Base-by-base conservation (phyloP, 2,329 filamentous ascomycete species). In the Sodiomyces alkalinus region DNA sequence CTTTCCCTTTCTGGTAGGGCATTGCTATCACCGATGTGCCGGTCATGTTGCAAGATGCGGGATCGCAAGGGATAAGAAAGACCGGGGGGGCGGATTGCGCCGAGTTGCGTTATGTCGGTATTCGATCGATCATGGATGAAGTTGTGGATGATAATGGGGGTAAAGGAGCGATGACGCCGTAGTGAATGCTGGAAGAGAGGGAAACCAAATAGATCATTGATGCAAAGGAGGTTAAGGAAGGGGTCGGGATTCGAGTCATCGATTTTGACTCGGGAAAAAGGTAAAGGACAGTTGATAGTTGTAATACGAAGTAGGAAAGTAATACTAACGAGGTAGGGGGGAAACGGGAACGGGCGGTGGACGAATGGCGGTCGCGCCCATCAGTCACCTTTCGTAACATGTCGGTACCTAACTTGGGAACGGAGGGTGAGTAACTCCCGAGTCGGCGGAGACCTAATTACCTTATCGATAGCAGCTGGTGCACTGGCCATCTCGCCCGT, bases 1-100 rank as follows among this genome's bases (percentile, higher is more conserved):
- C 85, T 57, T 81, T 83, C 41, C 82, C 77, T 52, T 80, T 72
- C 55, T 93, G 86, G 45, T 82, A 74, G 22, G 71, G 66, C 33
- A 75, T 68, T 46, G 74, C 67, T 51, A 76, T 80, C 33, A 54
- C 49, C 41, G 56, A 43, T 55, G 63, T 70, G 31, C 46, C 55
- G 23, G 68, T 55, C 70, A 74, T 76, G 35, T 30, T 55, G 40
- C 22, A 17, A 30, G 33, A 16, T 24, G 24, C 10, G 12, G 10
- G 19, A 12, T 22, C 42, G 29, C 13, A 26, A 24, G 19, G 20
- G n/a, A n/a, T n/a, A n/a, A n/a, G n/a, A n/a, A n/a, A n/a, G n/a
- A n/a, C n/a, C n/a, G n/a, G n/a, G n/a, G n/a, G n/a, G n/a, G n/a
- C n/a, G n/a, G n/a, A n/a, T n/a, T n/a, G n/a, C n/a, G n/a, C n/a